These are phyloP conservation scores for Pinus albicaulis DNA, from an alignment of 75 land plant genomes.

Conservation along the genomic window DNA sequence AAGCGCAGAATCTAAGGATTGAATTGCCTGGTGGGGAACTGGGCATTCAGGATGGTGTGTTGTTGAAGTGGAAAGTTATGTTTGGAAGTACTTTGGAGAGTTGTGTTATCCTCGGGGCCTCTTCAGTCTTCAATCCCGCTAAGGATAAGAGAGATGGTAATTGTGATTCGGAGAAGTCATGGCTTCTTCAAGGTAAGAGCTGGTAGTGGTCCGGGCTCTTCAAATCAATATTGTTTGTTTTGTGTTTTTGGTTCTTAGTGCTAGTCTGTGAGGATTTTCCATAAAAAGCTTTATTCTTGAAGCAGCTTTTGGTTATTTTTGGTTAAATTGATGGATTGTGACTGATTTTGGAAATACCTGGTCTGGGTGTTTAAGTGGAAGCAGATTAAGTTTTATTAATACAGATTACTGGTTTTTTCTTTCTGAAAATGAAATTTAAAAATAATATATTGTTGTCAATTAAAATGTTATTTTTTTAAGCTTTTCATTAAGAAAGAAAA, in stretches of 20 bases:
- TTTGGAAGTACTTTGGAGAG: too few species aligned
- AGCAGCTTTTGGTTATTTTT: neutral
- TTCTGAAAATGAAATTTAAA: too few species aligned
- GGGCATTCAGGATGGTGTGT: too few species aligned
- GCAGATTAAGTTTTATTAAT: neutral
- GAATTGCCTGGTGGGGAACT: too few species aligned
- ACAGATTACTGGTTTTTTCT: too few species aligned
- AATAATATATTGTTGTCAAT: too few species aligned
- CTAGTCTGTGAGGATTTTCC: neutral
- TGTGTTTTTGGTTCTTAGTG: neutral
- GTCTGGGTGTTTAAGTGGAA: neutral
- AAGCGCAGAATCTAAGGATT: too few species aligned
- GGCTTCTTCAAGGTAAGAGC: constrained; percentile 1
- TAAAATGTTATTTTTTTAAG: too few species aligned
- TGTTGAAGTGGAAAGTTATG: too few species aligned
- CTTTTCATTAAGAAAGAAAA: too few species aligned
- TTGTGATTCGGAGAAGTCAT: neutral
- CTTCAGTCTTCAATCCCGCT: constrained; percentile 5
- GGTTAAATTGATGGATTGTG: neutral
- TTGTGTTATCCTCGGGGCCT: constrained; percentile 17
- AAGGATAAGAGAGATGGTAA: neutral
- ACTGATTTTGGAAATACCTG: neutral
- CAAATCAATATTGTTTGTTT: neutral
- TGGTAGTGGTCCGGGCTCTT: neutral
- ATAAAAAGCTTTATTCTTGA: neutral